These are phyloP conservation scores for Blastocystis sp. DNA, from an alignment of 352 stramenopile species.

Conservation along the genomic window DNA sequence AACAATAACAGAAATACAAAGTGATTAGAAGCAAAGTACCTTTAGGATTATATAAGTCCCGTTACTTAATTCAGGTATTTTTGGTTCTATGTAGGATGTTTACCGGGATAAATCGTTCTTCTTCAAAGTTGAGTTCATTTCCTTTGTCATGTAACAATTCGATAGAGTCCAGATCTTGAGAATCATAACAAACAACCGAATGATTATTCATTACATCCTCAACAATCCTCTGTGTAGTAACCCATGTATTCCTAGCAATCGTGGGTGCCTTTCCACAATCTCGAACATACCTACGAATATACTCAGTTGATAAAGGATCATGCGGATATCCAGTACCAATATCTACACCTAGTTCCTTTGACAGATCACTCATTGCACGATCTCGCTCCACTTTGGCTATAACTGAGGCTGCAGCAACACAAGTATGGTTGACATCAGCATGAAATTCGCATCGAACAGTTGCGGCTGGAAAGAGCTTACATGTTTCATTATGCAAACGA, in stretches of 20 bases:
- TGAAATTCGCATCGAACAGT: background rate
- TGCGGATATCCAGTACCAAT: constrained; percentile 18
- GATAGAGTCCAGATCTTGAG: no score
- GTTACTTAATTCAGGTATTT: no score
- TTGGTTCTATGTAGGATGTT: no score
- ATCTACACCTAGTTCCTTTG: background rate
- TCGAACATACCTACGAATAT: background rate
- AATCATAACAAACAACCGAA: no score
- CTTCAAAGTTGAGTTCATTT: no score
- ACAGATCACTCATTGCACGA: background rate
- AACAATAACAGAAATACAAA: no score
- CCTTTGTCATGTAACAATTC: no score
- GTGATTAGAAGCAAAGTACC: no score
- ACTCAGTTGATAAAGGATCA: constrained; percentile 3
- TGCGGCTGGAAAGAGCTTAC: background rate
- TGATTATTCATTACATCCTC: background rate
- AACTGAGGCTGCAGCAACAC: constrained; percentile 4
- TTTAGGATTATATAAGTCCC: no score
- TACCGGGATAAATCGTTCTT: no score
- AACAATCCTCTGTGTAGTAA: constrained; percentile 21
- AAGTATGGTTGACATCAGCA: constrained; percentile 9
- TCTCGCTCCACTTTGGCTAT: constrained; percentile 22
- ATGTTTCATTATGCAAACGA: background rate
- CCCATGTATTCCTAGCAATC: background rate
- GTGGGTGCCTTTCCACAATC: constrained; percentile 10